phyloP scores from a whole-genome alignment of 225 moss, liverwort and hornwort species.

The Anthoceros angustus region DNA sequence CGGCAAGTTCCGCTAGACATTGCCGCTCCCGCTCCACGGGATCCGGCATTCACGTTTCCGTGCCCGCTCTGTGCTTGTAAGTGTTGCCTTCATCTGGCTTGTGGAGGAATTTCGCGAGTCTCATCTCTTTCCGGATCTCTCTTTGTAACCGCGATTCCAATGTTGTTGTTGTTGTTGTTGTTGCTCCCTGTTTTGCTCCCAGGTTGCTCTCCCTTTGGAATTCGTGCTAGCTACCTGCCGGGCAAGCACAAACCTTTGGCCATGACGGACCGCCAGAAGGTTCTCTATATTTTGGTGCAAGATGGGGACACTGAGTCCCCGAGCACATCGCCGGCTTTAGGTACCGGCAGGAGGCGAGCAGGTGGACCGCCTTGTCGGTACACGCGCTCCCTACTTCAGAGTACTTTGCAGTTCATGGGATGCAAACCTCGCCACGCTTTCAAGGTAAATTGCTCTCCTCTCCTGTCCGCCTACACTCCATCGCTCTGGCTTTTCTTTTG shows the following conservation, averaged over 20 bases:
- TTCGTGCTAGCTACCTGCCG: too few species aligned
- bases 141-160: too few species aligned
- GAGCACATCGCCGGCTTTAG: neutral
- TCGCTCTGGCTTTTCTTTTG: neutral
- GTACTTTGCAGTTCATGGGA: slow-evolving; percentile 96
- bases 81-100: too few species aligned
- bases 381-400: slow-evolving; percentile 75
- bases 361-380: slow-evolving; percentile 48
- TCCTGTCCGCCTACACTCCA: neutral
- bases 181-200: too few species aligned
- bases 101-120: too few species aligned
- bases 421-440: slow-evolving; percentile 95
- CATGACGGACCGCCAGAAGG: neutral
- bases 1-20: too few species aligned
- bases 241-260: neutral
- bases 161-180: too few species aligned
- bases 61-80: too few species aligned
- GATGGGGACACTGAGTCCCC: neutral
- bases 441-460: slow-evolving; percentile 27
- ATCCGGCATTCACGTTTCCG: too few species aligned
- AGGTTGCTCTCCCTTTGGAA: too few species aligned
- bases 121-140: too few species aligned
- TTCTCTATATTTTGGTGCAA: neutral
- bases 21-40: too few species aligned
- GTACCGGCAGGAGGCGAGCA: neutral